phyloP scores from a whole-genome alignment of 305 asterid species.

The Vinca major region DNA sequence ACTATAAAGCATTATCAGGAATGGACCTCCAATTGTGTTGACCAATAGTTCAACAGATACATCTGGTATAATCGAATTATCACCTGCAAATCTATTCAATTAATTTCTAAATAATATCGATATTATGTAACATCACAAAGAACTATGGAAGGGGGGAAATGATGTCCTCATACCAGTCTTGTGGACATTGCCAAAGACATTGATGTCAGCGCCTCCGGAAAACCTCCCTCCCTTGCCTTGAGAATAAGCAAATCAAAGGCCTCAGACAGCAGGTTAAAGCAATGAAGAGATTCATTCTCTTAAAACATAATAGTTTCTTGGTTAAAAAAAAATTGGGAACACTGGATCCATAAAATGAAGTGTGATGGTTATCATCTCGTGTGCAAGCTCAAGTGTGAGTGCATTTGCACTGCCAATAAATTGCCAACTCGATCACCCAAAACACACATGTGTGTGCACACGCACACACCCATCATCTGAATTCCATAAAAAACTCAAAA shows the following conservation, averaged over 20 bases:
- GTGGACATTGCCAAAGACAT: conserved; percentile 63
- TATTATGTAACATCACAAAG: conserved; percentile 5
- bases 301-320: conserved; percentile 3
- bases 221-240: conserved; percentile 69
- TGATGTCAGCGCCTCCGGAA: conserved; percentile 93
- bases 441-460: neutral
- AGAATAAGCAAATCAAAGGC: conserved; percentile 18
- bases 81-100: conserved; percentile 44
- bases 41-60: conserved; percentile 42
- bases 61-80: conserved; percentile 52
- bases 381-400: neutral
- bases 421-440: neutral
- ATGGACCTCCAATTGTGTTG: conserved; percentile 60
- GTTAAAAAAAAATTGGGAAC: neutral
- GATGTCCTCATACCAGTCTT: conserved; percentile 35
- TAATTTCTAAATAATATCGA: neutral
- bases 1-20: conserved; percentile 16
- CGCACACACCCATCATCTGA: neutral
- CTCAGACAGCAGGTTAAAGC: conserved; percentile 21
- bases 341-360: neutral
- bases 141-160: conserved; percentile 4
- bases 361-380: neutral
- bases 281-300: conserved; percentile 13
- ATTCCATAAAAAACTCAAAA: no score
- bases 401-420: neutral